phyloP scores from a whole-genome alignment of 2,329 filamentous ascomycete genomes.

The Cryphonectria naterciae region DNA sequence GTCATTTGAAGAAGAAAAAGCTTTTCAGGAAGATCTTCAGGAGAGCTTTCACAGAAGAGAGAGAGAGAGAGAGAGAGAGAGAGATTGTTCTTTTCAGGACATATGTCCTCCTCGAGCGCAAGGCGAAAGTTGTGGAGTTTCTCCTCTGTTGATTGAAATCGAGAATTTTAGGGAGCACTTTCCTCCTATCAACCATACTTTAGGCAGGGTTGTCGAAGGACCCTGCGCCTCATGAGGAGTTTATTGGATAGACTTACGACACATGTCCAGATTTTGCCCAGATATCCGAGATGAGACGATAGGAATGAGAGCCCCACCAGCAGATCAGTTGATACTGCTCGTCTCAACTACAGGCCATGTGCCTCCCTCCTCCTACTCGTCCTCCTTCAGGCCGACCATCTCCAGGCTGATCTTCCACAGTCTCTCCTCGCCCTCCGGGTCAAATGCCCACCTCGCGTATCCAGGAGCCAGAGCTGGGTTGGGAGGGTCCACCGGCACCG shows the following conservation, averaged over 20 bases:
- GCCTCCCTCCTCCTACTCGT: neutral
- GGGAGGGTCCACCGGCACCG: conserved; percentile 28
- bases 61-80: neutral
- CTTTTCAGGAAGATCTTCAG: conserved; percentile 15
- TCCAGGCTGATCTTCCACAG: conserved; percentile 45
- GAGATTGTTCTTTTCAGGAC: neutral
- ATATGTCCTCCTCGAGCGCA: neutral
- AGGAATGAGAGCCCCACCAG: neutral
- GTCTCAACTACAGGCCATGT: neutral
- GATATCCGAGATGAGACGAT: neutral
- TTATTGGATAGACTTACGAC: neutral
- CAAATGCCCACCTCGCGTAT: conserved; percentile 37
- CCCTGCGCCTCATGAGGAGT: neutral
- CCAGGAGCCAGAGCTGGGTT: conserved; percentile 19
- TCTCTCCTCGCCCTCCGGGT: conserved; percentile 41
- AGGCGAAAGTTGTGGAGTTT: neutral
- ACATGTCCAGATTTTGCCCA: neutral
- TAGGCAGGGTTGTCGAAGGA: neutral
- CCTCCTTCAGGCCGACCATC: conserved; percentile 34
- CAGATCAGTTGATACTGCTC: neutral
- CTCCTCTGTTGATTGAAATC: neutral
- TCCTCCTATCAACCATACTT: neutral
- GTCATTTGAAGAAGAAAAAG: conserved; percentile 20
- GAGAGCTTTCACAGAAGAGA: neutral
- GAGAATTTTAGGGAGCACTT: neutral